These are phyloP conservation scores for Sugiyamaella floridensis DNA, from an alignment of 805 yeast species.

Conservation along the genomic window DNA sequence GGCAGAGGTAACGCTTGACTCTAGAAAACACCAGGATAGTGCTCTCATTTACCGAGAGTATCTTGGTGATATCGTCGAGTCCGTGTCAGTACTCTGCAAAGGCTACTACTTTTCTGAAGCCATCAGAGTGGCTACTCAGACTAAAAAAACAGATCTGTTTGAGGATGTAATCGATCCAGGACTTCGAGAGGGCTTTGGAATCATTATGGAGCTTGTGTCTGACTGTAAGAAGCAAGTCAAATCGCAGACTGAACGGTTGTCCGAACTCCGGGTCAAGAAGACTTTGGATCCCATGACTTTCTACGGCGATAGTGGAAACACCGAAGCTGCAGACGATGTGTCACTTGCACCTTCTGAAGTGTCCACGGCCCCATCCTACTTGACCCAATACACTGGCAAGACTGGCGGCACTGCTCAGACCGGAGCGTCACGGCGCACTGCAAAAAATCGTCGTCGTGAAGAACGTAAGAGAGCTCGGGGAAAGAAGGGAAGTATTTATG, in stretches of 20 bases:
- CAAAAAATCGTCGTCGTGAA: conserved; percentile 88
- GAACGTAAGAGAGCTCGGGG: conserved; percentile 96
- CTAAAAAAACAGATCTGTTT: conserved; percentile 32
- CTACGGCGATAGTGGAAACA: conserved; percentile 64
- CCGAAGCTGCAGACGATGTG: conserved; percentile 89
- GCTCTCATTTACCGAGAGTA: conserved; percentile 66
- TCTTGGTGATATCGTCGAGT: conserved; percentile 52
- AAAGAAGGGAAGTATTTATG: conserved; percentile 94
- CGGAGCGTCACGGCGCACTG: conserved; percentile 87
- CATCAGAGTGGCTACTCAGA: conserved; percentile 49
- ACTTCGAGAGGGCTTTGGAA: conserved; percentile 81
- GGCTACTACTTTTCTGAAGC: conserved; percentile 73
- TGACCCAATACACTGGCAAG: conserved; percentile 94
- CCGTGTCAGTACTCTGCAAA: conserved; percentile 65
- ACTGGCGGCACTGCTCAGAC: conserved; percentile 94
- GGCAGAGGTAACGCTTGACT: conserved; percentile 50
- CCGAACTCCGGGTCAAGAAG: conserved; percentile 81
- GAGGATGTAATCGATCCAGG: conserved; percentile 58
- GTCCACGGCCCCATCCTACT: conserved; percentile 85
- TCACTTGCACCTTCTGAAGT: conserved; percentile 93
- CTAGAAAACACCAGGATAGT: conserved; percentile 69
- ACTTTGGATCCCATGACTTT: conserved; percentile 78
- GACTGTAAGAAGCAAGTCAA: conserved; percentile 82
- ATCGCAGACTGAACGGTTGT: conserved; percentile 75
- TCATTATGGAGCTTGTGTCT: conserved; percentile 80